phyloP scores from a whole-genome alignment of 768 basidiomycete species.

The Boletus sp. region DNA sequence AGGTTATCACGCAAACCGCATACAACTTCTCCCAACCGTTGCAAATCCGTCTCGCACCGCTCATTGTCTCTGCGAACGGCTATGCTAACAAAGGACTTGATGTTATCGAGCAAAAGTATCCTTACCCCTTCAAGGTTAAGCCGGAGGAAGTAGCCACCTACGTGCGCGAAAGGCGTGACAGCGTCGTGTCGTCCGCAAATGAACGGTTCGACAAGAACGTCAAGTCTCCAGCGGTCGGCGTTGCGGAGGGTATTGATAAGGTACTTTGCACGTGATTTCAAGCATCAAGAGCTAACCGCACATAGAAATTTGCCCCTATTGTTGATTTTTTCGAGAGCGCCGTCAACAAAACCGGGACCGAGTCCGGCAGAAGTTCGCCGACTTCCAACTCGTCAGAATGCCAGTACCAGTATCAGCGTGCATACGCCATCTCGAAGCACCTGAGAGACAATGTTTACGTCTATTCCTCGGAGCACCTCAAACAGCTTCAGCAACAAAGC shows the following conservation, averaged over 20 bases:
- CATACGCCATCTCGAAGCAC: conserved; percentile 59
- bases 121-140: conserved; percentile 71
- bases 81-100: conserved; percentile 75
- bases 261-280: conserved; percentile 39
- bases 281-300: conserved; percentile 1
- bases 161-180: conserved; percentile 56
- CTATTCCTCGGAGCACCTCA: conserved; percentile 71
- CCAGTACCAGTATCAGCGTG: conserved; percentile 80
- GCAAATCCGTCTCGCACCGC: conserved; percentile 61
- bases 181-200: conserved; percentile 51
- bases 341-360: conserved; percentile 46
- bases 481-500: conserved; percentile 65
- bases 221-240: conserved; percentile 58
- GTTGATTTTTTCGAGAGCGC: conserved; percentile 69
- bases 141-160: conserved; percentile 68
- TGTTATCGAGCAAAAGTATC: conserved; percentile 68
- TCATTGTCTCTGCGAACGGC: conserved; percentile 63
- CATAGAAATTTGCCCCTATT: conserved; percentile 68
- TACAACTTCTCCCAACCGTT: conserved; percentile 65
- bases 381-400: conserved; percentile 49
- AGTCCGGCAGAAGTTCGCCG: conserved; percentile 46
- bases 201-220: conserved; percentile 68
- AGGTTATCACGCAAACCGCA: conserved; percentile 55
- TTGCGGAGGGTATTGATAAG: conserved; percentile 71
- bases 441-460: conserved; percentile 60